Conservation (phyloP, 352 stramenopile genomes). For the Pythium insidiosum region DNA sequence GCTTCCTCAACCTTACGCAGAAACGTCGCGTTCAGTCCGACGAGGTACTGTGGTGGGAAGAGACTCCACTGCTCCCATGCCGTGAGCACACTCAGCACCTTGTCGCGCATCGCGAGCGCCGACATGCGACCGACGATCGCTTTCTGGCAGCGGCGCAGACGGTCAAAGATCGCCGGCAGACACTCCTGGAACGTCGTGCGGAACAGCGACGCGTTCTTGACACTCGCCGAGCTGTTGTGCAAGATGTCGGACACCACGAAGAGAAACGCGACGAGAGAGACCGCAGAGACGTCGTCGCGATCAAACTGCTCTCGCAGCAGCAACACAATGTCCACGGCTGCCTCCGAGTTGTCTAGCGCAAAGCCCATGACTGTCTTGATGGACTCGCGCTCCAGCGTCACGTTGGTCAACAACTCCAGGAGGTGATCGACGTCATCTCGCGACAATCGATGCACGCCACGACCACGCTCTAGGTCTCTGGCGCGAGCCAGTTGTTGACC, state of each 20-base stretch:
- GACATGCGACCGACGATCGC: conserved; percentile 66
- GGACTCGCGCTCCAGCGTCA: conserved; percentile 61
- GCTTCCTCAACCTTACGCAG: conserved; percentile 60
- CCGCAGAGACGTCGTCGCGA: conserved; percentile 19
- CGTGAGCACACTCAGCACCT: conserved; percentile 64
- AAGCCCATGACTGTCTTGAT: conserved; percentile 75
- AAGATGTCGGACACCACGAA: conserved; percentile 86
- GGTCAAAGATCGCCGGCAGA: conserved; percentile 67
- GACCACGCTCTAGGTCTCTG: conserved; percentile 51
- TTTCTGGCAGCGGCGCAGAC: conserved; percentile 38
- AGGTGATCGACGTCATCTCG: conserved; percentile 50
- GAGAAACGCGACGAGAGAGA: conserved; percentile 53
- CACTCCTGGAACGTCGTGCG: conserved; percentile 80
- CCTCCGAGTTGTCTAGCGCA: conserved; percentile 72
- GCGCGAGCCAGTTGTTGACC: conserved; percentile 68
- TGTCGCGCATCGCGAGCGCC: conserved; percentile 73
- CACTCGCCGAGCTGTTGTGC: conserved; percentile 82
- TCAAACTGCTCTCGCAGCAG: conserved; percentile 41
- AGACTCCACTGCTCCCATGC: conserved; percentile 78
- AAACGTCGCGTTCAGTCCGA: conserved; percentile 78
- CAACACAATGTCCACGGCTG: conserved; percentile 55
- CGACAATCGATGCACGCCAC: conserved; percentile 39
- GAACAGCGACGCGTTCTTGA: conserved; percentile 88
- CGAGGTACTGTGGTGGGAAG: conserved; percentile 62
- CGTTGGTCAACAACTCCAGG: conserved; percentile 21